Base-by-base conservation (phyloP, 177 flowering plant genomes). In the Viscum album region DNA sequence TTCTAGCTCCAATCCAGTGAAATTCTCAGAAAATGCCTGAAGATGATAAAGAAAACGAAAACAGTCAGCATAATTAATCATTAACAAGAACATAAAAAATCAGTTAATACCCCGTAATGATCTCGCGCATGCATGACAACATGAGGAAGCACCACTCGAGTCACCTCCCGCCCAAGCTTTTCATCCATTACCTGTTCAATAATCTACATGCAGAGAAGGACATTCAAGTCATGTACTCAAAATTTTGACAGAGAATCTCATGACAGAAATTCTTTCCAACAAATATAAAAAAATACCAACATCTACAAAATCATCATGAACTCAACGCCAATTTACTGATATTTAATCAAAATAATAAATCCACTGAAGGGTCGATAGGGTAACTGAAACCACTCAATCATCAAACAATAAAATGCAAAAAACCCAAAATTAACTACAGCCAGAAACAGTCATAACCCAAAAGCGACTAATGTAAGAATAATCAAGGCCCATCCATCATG, bases 1-100 rank as follows among this genome's bases (percentile, higher is more conserved):
- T 85, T 95, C 99, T 64, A 92, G 83, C 84, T 95, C 99, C 78
- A 95, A 79, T 32, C 99, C 99, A 68, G 97, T 88, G 76, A 92
- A 89, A 73, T 92, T 92, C 63, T 84, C 88, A 54, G 97, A 88
- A 71, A 91, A 91, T 59, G 98, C 95, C 98, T 93, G 87, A 60
- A 36, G 66, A 36, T 31, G 11, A 54, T 64, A 37, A 37, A 5
- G 41, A 37, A 37, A 37, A 37, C 10, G 10, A 37, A 37, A 37
- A 37, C 13, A 6, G 13, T 37, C 41, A 5, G 13, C 13, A 37
- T n/a, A 37, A 13, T 13, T 37, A 13, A 37, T 37, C 41, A 37
- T 37, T 5, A 37, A 37, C 13, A 5, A 37, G 10, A 54, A 33
- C 35, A 56, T 58, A 39, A 59, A 68, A 28, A 66, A 39, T 36